These are phyloP conservation scores for Erythrophleum ivorense DNA, from an alignment of 331 rosid genomes.

Conservation along the genomic window DNA sequence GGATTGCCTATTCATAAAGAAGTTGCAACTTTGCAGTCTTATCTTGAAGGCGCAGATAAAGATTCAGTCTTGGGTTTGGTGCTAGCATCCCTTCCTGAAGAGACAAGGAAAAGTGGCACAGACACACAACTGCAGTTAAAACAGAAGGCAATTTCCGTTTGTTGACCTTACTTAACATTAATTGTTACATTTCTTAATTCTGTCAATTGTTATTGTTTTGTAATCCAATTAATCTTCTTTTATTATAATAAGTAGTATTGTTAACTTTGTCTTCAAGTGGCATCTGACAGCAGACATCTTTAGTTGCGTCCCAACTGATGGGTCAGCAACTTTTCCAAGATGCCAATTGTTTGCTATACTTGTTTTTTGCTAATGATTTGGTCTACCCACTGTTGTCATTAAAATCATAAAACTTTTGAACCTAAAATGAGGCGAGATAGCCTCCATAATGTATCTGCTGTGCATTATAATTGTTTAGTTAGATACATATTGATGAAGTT, in stretches of 20 bases:
- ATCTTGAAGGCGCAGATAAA: constrained; percentile 76
- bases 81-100: constrained; percentile 85
- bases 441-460: background rate
- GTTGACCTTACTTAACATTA: background rate
- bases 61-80: constrained; percentile 86
- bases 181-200: background rate
- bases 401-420: background rate
- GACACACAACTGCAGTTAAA: constrained; percentile 61
- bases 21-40: constrained; percentile 62
- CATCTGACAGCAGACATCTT: background rate
- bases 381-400: background rate
- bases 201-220: constrained; percentile 22
- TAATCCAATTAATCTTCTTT: background rate
- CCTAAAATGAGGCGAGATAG: background rate
- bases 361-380: background rate
- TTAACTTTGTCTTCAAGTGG: background rate
- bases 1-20: constrained; percentile 88
- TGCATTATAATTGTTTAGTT: background rate
- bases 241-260: background rate
- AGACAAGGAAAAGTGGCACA: constrained; percentile 70
- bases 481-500: background rate
- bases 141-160: constrained; percentile 54
- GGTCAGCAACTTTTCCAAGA: background rate
- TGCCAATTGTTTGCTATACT: background rate
- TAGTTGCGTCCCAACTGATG: background rate